Percentiles rank a stretch among this genome's conserved stretches.
phyloP scores from a whole-genome alignment of 116 monocot species.

The Cymodocea nodosa region DNA sequence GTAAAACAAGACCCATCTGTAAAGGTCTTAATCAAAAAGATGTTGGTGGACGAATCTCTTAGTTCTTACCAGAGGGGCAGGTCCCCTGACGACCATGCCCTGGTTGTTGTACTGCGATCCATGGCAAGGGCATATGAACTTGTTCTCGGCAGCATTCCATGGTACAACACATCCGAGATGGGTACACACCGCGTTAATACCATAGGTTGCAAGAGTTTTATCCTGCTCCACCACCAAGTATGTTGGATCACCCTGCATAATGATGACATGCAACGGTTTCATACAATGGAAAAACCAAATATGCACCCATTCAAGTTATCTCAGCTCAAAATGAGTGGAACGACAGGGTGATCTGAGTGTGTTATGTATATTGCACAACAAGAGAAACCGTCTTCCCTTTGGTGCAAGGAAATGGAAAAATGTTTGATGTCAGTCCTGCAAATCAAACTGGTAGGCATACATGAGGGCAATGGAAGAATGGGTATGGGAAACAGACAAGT shows the following conservation, averaged over 20 bases:
- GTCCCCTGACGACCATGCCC: constrained; percentile 81
- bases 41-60: neutral
- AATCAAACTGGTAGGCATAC: too few relatives aligned
- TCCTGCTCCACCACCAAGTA: constrained; percentile 82
- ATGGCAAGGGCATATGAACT: constrained; percentile 96
- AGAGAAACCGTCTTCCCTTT: too few relatives aligned
- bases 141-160: constrained; percentile 80
- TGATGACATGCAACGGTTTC: neutral
- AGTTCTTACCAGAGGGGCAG: constrained; percentile 73
- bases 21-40: neutral
- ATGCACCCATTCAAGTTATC: too few relatives aligned
- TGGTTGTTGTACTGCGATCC: constrained; percentile 94
- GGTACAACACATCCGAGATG: constrained; percentile 95
- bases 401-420: too few relatives aligned
- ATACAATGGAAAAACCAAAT: too few relatives aligned
- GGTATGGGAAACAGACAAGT: too few relatives aligned
- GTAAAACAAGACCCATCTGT: too few relatives aligned
- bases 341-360: too few relatives aligned
- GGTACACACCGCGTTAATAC: constrained; percentile 88
- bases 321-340: too few relatives aligned
- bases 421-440: too few relatives aligned
- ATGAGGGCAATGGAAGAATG: too few relatives aligned
- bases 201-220: constrained; percentile 66
- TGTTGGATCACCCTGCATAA: constrained; percentile 80
- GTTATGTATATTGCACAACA: too few relatives aligned